Base-by-base conservation (phyloP, 306 rosid species). In the Fragaria vesca region DNA sequence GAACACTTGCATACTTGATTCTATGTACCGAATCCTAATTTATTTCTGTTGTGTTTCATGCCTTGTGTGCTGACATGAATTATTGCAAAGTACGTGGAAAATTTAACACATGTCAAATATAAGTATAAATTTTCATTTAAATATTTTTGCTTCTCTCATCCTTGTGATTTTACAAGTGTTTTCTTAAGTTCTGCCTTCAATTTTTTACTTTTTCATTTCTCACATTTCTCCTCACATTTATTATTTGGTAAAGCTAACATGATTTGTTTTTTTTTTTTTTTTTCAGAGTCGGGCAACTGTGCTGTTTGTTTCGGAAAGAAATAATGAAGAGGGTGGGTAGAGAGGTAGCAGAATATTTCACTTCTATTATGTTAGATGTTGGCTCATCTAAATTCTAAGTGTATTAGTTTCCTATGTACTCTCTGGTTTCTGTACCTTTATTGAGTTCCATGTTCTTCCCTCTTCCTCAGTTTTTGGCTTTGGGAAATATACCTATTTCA, bases 331-430 rank as follows among this genome's bases (percentile, higher is more conserved):
- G 58, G 4, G n/a, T 5, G 40, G 77, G 46, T 12, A 26, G 46
- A 26, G 4, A 8, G 36, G 38, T 8, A 36, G 40, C n/a, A 6
- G 26, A 74, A 43, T 43, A n/a, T 60, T 15, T 42, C 6, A 24
- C 17, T 4, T 24, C 69, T 58, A 20, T 18, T 73, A 21, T 72
- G 5, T 18, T 51, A 6, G 77, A 52, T 55, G 24, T 73, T 38
- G 28, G 32, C 26, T 58, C 18, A 1, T 58, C 57, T 8, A 32
- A 21, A 21, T 73, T 21, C 43, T 9, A 2, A 21, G 42, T 57
- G 78, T 74, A 28, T 26, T 28, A 58, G 45, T 55, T 54, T n/a
- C 28, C 8, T 42, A 34, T 74, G 78, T 50, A 74, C 78, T 10
- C 78, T 10, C 50, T 58, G 43, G n/a, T 57, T 24, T 60, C 54